These are phyloP conservation scores for Penicillium sp. DNA, from an alignment of 2,329 filamentous ascomycete genomes.

Conservation along the genomic window DNA sequence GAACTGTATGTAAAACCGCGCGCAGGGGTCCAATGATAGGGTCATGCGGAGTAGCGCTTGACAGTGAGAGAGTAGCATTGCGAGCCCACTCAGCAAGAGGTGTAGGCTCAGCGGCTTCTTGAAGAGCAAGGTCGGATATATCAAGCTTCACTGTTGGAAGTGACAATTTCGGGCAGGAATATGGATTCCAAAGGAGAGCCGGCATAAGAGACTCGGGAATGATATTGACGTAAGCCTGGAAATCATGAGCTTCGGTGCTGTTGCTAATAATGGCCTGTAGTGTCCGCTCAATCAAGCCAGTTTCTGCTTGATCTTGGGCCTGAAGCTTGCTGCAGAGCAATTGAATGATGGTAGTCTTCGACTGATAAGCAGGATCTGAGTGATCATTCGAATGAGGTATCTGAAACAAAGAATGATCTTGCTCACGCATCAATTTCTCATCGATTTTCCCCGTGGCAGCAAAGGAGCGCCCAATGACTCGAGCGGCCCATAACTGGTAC, in stretches of 20 bases:
- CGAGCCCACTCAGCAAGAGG: slow-evolving; percentile 41
- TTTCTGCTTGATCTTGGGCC: slow-evolving; percentile 55
- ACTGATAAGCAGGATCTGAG: slow-evolving; percentile 41
- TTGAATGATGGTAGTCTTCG: slow-evolving; percentile 65
- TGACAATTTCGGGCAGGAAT: slow-evolving; percentile 42
- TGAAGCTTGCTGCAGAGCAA: slow-evolving; percentile 66
- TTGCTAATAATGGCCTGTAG: slow-evolving; percentile 49
- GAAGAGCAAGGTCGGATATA: slow-evolving; percentile 13
- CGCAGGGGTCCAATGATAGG: slow-evolving; percentile 71
- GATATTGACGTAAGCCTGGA: slow-evolving; percentile 39
- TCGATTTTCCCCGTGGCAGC: slow-evolving; percentile 69
- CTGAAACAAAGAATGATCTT: slow-evolving; percentile 36
- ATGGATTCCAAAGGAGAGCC: slow-evolving; percentile 48
- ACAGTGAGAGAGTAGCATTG: slow-evolving; percentile 54
- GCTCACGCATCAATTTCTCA: slow-evolving; percentile 52
- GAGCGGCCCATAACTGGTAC: slow-evolving; percentile 83
- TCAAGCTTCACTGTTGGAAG: slow-evolving; percentile 28
- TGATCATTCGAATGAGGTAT: slow-evolving; percentile 8
- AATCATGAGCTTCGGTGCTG: slow-evolving; percentile 34
- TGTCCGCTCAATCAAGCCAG: slow-evolving; percentile 50
- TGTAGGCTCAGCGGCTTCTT: slow-evolving; percentile 17
- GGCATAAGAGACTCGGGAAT: slow-evolving; percentile 45
- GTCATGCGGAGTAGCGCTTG: slow-evolving; percentile 62
- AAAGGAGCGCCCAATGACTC: slow-evolving; percentile 82
- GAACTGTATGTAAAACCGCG: slow-evolving; percentile 66